phyloP scores from a whole-genome alignment of 2,329 filamentous ascomycete species.

The Sarocladium oryzae region DNA sequence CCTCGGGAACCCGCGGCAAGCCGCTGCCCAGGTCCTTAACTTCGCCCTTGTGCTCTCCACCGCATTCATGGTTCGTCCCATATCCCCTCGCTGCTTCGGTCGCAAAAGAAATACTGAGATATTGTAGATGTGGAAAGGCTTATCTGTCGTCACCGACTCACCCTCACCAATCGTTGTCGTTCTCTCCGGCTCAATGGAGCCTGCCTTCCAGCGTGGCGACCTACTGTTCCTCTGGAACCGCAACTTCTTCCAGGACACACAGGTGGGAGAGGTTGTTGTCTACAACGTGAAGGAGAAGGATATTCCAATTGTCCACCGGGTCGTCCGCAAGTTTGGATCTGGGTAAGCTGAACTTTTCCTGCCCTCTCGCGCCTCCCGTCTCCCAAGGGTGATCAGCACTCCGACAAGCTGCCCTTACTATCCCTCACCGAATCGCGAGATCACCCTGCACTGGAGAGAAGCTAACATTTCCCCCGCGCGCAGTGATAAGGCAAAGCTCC shows the following conservation, averaged over 20 bases:
- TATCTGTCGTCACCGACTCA: constrained; percentile 71
- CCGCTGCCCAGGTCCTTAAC: constrained; percentile 76
- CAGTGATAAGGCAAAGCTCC: constrained; percentile 58
- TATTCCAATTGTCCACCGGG: constrained; percentile 93
- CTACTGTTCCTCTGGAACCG: constrained; percentile 73
- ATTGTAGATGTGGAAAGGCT: constrained; percentile 72
- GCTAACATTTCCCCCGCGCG: background rate
- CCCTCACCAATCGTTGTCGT: constrained; percentile 76
- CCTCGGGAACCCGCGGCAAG: constrained; percentile 71
- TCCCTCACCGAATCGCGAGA: no score
- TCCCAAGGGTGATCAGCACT: no score
- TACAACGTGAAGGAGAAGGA: constrained; percentile 87
- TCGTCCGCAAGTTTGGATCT: constrained; percentile 67
- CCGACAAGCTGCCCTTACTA: no score
- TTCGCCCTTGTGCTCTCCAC: constrained; percentile 86
- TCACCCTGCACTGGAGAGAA: background rate
- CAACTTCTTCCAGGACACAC: constrained; percentile 48
- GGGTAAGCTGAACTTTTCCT: constrained; percentile 35
- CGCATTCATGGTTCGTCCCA: constrained; percentile 68
- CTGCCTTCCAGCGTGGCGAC: constrained; percentile 73
- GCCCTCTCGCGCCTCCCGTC: background rate
- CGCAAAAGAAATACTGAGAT: background rate
- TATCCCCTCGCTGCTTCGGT: background rate
- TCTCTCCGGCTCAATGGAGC: constrained; percentile 79
- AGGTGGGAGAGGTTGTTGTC: constrained; percentile 53